Percentiles rank a stretch among this genome's conserved stretches.
Evolutionary conservation across 768 basidiomycete genomes (phyloP).

Genomic region (Podaxis carcinomalis): DNA sequence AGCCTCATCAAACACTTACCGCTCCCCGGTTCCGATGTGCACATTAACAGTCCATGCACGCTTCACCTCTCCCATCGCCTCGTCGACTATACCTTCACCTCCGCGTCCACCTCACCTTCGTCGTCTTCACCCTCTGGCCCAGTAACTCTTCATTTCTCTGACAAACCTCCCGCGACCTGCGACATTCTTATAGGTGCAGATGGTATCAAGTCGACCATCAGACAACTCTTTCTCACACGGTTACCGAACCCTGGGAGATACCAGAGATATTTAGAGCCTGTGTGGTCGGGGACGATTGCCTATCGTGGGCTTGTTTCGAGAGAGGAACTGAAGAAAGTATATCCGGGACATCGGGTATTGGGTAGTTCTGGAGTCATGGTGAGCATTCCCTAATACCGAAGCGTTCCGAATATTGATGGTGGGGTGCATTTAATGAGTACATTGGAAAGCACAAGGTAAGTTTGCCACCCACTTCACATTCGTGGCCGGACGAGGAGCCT

Average conservation of each 20-base stretch:
- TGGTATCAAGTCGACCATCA: conserved; percentile 19
- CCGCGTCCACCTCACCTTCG: neutral
- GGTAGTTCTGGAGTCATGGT: conserved; percentile 16
- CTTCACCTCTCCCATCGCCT: conserved; percentile 47
- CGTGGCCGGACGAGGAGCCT: neutral
- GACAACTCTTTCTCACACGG: conserved; percentile 8
- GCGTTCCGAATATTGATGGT: neutral
- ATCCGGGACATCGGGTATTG: conserved; percentile 21
- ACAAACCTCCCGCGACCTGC: conserved; percentile 22
- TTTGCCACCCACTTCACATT: neutral
- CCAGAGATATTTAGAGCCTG: conserved; percentile 23
- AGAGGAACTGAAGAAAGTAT: conserved; percentile 16
- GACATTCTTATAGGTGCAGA: conserved; percentile 32
- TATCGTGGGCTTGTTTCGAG: conserved; percentile 30
- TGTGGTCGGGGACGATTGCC: conserved; percentile 30
- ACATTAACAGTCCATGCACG: conserved; percentile 22
- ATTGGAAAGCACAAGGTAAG: conserved; percentile 20
- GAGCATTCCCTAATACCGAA: neutral
- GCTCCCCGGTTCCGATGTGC: conserved; percentile 9
- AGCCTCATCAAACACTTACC: conserved; percentile 43
- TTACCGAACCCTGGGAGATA: neutral
- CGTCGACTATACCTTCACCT: conserved; percentile 29
- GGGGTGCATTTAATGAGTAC: conserved; percentile 11
- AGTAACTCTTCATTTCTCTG: conserved; percentile 22
- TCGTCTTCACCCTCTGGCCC: conserved; percentile 3